Evolutionary conservation across 2,329 filamentous ascomycete genomes (phyloP).

Genomic region (Fusarium sp.): DNA sequence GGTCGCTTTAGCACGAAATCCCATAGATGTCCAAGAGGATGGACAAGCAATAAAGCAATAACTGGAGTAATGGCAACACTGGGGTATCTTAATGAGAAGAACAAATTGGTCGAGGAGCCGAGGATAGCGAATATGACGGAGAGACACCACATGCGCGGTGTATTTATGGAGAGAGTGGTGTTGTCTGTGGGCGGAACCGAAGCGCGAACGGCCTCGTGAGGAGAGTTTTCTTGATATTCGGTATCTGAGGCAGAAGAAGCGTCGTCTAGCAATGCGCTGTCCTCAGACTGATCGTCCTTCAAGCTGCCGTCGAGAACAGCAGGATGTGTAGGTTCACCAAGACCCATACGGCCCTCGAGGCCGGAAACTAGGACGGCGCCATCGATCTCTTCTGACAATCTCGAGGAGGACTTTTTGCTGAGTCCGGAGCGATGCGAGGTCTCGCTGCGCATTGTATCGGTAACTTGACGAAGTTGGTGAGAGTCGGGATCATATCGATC

Average conservation of each 20-base stretch:
- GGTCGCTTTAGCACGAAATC: constrained; percentile 76
- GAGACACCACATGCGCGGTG: constrained; percentile 86
- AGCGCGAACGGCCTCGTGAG: constrained; percentile 82
- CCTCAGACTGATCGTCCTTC: constrained; percentile 53
- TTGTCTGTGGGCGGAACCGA: constrained; percentile 83
- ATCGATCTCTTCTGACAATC: constrained; percentile 62
- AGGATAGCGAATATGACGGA: constrained; percentile 84
- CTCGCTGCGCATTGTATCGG: constrained; percentile 50
- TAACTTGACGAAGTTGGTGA: constrained; percentile 50
- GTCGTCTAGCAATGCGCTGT: constrained; percentile 52
- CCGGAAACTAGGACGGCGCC: constrained; percentile 63
- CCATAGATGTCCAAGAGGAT: constrained; percentile 84
- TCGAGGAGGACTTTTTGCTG: constrained; percentile 50
- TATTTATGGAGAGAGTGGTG: constrained; percentile 82
- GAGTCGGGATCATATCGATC: constrained; percentile 48
- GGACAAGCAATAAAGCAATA: constrained; percentile 85
- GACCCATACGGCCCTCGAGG: constrained; percentile 64
- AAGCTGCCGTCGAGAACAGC: constrained; percentile 58
- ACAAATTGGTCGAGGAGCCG: constrained; percentile 85
- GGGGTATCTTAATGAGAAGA: constrained; percentile 90
- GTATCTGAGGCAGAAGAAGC: constrained; percentile 58
- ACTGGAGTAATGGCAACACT: constrained; percentile 91
- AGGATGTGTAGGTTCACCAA: constrained; percentile 61
- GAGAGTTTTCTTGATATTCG: constrained; percentile 74
- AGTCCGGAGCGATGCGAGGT: constrained; percentile 49